Evolutionary conservation across 306 rosid genomes (phyloP), one percentile per base, ranked within the genome.

Genomic region (Quercus mongolica): DNA sequence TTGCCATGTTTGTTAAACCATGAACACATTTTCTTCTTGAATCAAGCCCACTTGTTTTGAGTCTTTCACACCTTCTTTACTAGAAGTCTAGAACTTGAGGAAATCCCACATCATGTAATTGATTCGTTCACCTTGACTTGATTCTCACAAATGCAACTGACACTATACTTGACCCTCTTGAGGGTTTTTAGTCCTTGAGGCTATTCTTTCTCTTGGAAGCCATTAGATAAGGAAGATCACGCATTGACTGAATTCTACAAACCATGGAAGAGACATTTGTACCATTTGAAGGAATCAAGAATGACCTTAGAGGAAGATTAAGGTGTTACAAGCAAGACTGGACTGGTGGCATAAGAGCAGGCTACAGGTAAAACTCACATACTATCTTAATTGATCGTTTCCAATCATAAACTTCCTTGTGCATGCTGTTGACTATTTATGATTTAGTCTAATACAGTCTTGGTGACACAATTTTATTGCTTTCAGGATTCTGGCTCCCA

Each of bases 261-360:
- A 74, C 62, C 20, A 83, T 92, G 97, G 95, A 93, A 79, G 97
- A 93, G 77, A 86, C 97, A 64, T 93, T 93, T 85, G 92, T 93
- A 15, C 97, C 97, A 15, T 55, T 93, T 6, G 89, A 80, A 21
- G 97, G 97, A 10, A 91, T 93, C 86, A 93, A 89, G 94, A 93
- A 93, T 91, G 97, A 93, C 67, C 91, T 93, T 15, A 85, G 82
- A 81, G 96, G 94, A 70, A 88, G 97, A 81, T 76, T 93, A 72
- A 82, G 88, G 92, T 93, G 97, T 87, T 93, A 93, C 88, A 93
- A 91, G 84, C 96, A 93, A 84, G 97, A 93, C 61, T 93, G 97
- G 97, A 81, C 86, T 0, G 73, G 97, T 69, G 97, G 97, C 83
- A 63, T 93, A 68, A 88, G 19, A 86, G 92, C 97, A 38, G 97